Evolutionary conservation across 768 basidiomycete genomes (phyloP), one percentile per base, ranked within the genome.

Genomic region (Boletus eberwhitei): DNA sequence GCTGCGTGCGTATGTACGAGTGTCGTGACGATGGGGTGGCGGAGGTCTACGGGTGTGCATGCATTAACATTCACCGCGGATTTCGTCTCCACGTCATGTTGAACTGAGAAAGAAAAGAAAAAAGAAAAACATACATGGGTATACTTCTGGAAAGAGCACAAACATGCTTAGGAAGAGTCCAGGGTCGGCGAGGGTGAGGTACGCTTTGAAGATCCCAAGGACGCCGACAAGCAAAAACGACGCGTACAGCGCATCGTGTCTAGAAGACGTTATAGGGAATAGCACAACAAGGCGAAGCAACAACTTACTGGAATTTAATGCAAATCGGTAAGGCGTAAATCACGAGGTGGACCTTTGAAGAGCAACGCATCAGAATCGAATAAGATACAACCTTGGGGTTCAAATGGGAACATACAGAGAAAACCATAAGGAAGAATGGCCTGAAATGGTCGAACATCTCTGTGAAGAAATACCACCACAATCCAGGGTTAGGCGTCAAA

Each of bases 391-490:
- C 29, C 8, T 9, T 9, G 3, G 21, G 32, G 36, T 41, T 35
- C 6, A 2, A 4, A 13, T n/a, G 1, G 1, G 6, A 22, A 69
- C 87, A 44, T 62, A 94, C 94, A 17, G 88, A 90, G 71, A 98
- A 98, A 17, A 90, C 90, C 79, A 94, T 88, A 32, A 98, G 75
- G 79, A 97, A 99, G 74, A 98, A 98, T 5, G 87, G 84, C 31
- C 97, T 78, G 77, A 98, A 99, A 67, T 98, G 90, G 66, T 98
- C 96, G 59, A 99, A 99, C 90, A 98, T 98, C 69, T 98, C 96
- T 12, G 93, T 98, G 74, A 98, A 98, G 75, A 98, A 29, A 9
- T 29, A 98, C 96, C 96, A 98, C 90, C 93, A 93, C 29, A 98
- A 73, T 2, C 97, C 96, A 5, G 90, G 84, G 62, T 95, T 98